These are phyloP conservation scores for Galeopsis tetrahit DNA, from an alignment of 257 asterid genomes.

Conservation along the genomic window DNA sequence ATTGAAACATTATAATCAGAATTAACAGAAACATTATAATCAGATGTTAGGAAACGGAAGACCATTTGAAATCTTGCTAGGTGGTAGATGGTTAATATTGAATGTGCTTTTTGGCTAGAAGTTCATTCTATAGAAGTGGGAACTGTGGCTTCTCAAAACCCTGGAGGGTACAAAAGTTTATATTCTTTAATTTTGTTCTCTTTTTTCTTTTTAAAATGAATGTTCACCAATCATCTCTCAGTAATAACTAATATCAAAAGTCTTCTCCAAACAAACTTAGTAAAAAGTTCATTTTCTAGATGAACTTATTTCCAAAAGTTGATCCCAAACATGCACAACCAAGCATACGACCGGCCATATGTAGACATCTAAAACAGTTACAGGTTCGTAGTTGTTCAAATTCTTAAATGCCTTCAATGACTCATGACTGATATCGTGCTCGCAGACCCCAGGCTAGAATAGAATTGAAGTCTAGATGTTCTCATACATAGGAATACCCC, in stretches of 20 bases:
- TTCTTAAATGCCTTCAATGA: background rate
- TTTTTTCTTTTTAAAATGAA: background rate
- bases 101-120: background rate
- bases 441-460: background rate
- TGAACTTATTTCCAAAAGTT: background rate
- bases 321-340: background rate
- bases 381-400: background rate
- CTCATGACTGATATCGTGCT: too few relatives aligned
- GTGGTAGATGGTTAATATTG: background rate
- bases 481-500: background rate
- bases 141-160: background rate
- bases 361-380: background rate
- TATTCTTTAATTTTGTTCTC: background rate
- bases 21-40: background rate
- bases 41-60: background rate
- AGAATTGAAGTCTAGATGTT: background rate
- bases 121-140: background rate
- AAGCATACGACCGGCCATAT: background rate
- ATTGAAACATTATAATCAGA: background rate
- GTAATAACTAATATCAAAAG: background rate
- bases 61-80: background rate
- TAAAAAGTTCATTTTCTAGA: background rate
- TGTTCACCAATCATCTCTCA: conserved; percentile 9
- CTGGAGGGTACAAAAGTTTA: background rate
- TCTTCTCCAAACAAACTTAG: background rate